These are phyloP conservation scores for Neltuma alba DNA, from an alignment of 306 rosid genomes.

Conservation along the genomic window DNA sequence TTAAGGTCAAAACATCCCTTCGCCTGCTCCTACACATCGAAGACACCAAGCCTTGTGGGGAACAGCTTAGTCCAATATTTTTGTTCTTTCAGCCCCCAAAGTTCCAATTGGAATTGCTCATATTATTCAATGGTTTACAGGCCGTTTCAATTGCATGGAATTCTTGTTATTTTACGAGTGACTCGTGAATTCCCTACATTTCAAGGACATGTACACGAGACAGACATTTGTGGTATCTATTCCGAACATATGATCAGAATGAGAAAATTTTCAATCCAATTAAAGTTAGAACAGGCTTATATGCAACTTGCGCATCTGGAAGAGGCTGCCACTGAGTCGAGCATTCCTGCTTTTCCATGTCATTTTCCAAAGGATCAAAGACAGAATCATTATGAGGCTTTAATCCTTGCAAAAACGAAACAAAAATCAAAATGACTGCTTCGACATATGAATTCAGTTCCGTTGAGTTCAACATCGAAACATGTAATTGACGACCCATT, in stretches of 20 bases:
- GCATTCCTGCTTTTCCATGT: background rate
- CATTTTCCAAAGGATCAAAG: background rate
- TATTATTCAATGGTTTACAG: background rate
- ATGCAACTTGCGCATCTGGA: background rate
- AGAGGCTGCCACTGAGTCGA: background rate
- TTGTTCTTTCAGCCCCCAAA: background rate
- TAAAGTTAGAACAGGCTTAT: background rate
- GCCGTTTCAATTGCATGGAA: background rate
- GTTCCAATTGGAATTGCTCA: background rate
- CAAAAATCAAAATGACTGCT: background rate
- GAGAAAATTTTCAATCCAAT: background rate
- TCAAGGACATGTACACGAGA: background rate
- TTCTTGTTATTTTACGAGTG: background rate
- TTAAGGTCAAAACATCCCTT: no score
- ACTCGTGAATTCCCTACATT: background rate
- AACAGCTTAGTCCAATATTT: background rate
- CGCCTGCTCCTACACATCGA: no score
- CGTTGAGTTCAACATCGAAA: slow-evolving; percentile 17
- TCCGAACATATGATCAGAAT: background rate
- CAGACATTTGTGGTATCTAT: no score
- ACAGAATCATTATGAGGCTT: background rate
- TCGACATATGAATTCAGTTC: background rate
- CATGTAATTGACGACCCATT: slow-evolving; percentile 17
- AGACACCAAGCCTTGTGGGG: no score
- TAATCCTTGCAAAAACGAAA: background rate